These are phyloP conservation scores for Russula lepida DNA, from an alignment of 768 basidiomycete species.

Conservation along the genomic window DNA sequence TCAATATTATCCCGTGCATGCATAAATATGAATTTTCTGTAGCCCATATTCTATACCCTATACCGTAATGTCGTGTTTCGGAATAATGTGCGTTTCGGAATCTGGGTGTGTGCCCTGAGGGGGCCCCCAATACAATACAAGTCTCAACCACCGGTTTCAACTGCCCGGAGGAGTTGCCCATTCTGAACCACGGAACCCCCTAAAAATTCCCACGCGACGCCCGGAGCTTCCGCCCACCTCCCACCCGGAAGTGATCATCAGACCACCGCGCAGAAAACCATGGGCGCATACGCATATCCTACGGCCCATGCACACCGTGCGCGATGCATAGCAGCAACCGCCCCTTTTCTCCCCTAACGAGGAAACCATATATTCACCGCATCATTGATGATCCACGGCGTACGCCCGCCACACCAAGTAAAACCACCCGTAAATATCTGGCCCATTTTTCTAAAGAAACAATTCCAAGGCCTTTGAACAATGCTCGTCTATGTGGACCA, in stretches of 20 bases:
- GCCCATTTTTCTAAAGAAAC: not conserved
- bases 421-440: not conserved
- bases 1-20: not conserved
- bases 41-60: not conserved
- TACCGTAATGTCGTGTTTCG: not conserved
- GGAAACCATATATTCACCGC: not conserved
- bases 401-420: not conserved
- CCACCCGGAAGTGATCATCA: not conserved
- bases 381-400: not conserved
- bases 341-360: no score
- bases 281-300: not conserved
- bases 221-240: not conserved
- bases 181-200: not conserved
- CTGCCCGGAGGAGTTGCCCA: not conserved
- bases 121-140: no score
- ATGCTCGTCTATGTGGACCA: no score
- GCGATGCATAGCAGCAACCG: not conserved
- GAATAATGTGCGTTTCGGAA: not conserved
- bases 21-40: not conserved
- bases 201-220: slow-evolving; percentile 1
- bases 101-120: no score
- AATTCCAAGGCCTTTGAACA: not conserved
- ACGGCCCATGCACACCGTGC: not conserved
- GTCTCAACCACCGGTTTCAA: no score
- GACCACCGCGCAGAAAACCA: not conserved